Percentiles rank a stretch among this genome's conserved stretches.
Evolutionary conservation across 1,139 yeast species (phyloP).

Genomic region (Hemisphaericaspora lyxosophila): DNA sequence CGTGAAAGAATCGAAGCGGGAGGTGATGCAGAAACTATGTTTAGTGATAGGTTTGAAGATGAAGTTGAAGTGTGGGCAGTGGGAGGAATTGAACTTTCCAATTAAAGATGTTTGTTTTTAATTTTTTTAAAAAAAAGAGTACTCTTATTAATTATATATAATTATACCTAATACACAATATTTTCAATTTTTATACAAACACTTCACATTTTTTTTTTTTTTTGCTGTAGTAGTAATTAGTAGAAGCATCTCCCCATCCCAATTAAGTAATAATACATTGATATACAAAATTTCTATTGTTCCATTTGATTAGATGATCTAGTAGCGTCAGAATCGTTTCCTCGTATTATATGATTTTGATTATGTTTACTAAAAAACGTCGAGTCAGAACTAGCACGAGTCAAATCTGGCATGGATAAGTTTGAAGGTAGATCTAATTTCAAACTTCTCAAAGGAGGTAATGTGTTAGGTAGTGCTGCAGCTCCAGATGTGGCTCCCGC

Average conservation of each 20-base stretch:
- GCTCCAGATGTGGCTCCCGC: no score
- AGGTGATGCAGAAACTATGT: slow-evolving; percentile 85
- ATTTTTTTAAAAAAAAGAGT: background rate
- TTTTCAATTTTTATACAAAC: background rate
- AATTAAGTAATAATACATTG: no score
- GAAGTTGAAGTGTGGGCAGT: slow-evolving; percentile 86
- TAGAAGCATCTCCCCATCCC: no score
- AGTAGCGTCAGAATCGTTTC: slow-evolving; percentile 6
- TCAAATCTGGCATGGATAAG: slow-evolving; percentile 21
- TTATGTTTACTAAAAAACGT: slow-evolving; percentile 8
- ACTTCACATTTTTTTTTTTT: no score
- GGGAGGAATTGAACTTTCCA: slow-evolving; percentile 55
- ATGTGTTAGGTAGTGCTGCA: slow-evolving; percentile 11
- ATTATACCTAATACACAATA: background rate
- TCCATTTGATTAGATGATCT: slow-evolving; percentile 2
- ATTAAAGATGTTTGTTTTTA: background rate
- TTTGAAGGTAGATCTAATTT: slow-evolving; percentile 50
- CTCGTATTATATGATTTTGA: slow-evolving; percentile 6
- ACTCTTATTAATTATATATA: background rate
- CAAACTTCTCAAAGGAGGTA: slow-evolving; percentile 53
- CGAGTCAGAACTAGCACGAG: slow-evolving; percentile 4
- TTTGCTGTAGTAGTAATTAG: no score
- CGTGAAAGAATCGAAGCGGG: slow-evolving; percentile 86
- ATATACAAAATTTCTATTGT: slow-evolving; percentile 1
- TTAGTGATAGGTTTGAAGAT: slow-evolving; percentile 83